Evolutionary conservation across 768 basidiomycete genomes (phyloP).

Genomic region (Termitomyces heimii): DNA sequence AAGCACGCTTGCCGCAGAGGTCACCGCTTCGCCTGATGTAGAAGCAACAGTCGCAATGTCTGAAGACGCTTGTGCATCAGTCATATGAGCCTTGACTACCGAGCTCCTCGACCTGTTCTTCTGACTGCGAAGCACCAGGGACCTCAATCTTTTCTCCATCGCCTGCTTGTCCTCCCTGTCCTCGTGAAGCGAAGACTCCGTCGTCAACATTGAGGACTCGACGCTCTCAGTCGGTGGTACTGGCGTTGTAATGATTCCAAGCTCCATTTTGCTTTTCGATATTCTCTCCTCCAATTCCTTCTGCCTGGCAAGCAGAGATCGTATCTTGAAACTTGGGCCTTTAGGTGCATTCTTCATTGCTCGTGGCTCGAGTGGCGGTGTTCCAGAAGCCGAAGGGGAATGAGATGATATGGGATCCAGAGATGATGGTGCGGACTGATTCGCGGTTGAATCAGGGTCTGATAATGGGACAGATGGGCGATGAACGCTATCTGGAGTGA

Average conservation of each 20-base stretch:
- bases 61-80: slow-evolving; percentile 1
- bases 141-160: slow-evolving; percentile 37
- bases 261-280: slow-evolving; percentile 29
- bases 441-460: not conserved
- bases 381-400: slow-evolving; percentile 7
- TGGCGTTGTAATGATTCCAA: slow-evolving; percentile 12
- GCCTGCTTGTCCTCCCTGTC: slow-evolving; percentile 21
- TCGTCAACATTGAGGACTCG: not conserved
- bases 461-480: not conserved
- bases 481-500: not conserved
- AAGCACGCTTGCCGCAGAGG: not conserved
- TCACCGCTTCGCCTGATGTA: not conserved
- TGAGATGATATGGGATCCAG: not conserved
- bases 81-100: not conserved
- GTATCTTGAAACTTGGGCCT: slow-evolving; percentile 31
- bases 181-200: not conserved
- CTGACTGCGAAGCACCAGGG: slow-evolving; percentile 33
- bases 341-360: slow-evolving; percentile 32
- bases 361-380: slow-evolving; percentile 29
- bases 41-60: not conserved
- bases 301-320: slow-evolving; percentile 32
- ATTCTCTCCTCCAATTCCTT: slow-evolving; percentile 41
- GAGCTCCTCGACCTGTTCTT: slow-evolving; percentile 17
- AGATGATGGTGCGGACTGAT: not conserved
- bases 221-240: not conserved